Evolutionary conservation across 2,329 filamentous ascomycete genomes (phyloP), one percentile per base, ranked within the genome.

Genomic region (Curvularia verruculosa): DNA sequence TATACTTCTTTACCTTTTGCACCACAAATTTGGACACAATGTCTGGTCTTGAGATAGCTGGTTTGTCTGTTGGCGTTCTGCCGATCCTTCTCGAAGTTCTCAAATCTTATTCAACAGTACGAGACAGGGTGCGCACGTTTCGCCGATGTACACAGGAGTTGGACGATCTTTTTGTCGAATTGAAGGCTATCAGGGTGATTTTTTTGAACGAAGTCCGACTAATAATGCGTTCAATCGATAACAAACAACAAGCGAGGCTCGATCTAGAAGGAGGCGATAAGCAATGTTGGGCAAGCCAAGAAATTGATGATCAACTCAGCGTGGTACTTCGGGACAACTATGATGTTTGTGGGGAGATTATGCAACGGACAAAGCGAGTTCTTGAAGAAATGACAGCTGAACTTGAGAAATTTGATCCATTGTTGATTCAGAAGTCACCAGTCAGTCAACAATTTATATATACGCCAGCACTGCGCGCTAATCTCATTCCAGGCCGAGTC

Each of bases 121-220:
- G 54, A 1, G 49, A 52, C 12, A 52, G 52, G 12, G 41, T 67
- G 5, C 59, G 55, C 29, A 63, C 62, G 5, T 64, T 71, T 34
- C 62, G 63, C 3, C 63, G 64, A 26, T 64, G 58, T 24, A 65
- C 59, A 0, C 61, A 48, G 47, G 69, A 66, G 31, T 54, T 70
- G 8, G 61, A 53, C 24, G 50, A 47, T 6, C 52, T 69, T 2
- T 56, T 58, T 9, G 21, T 58, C 2, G 61, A 62, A 23, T 52
- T 71, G 2, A 58, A 56, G 18, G 55, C 63, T 3, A 56, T 59
- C 2, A 59, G 63, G 21, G 52, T 58, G 5, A 65, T 66, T 8
- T 71, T 69, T 37, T 48, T 58, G 5, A 69, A 69, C 15, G 64
- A 71, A 51, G 63, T 66, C 19, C 61, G 64, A 12, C 47, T 69